Conservation (phyloP, 2,329 filamentous ascomycete species). For the Exophiala phaeomuriformis region DNA sequence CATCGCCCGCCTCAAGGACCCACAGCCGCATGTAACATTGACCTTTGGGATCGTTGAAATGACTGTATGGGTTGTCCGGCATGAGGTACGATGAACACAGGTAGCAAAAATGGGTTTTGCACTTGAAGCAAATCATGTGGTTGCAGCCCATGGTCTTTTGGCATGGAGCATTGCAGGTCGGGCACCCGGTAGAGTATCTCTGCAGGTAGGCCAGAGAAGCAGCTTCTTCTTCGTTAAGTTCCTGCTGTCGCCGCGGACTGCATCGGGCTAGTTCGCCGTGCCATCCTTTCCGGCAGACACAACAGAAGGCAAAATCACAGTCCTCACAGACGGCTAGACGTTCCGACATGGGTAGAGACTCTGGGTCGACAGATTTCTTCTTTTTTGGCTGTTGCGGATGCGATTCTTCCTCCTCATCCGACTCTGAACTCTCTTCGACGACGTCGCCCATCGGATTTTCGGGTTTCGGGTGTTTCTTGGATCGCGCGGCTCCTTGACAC, state of each 20-base stretch:
- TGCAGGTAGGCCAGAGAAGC: conserved; percentile 78
- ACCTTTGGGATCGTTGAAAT: conserved; percentile 69
- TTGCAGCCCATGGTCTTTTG: conserved; percentile 95
- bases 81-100: conserved; percentile 83
- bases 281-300: conserved; percentile 70
- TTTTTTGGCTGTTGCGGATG: conserved; percentile 19
- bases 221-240: conserved; percentile 76
- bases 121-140: conserved; percentile 90
- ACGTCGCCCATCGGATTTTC: conserved; percentile 53
- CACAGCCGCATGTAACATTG: conserved; percentile 79
- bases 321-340: conserved; percentile 79
- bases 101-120: conserved; percentile 90
- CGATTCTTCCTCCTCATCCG: conserved; percentile 46
- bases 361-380: conserved; percentile 31
- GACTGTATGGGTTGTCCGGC: conserved; percentile 71
- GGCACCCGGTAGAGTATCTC: conserved; percentile 76
- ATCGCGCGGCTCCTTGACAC: conserved; percentile 83
- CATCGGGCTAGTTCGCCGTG: conserved; percentile 75
- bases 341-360: conserved; percentile 49
- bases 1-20: conserved; percentile 80
- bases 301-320: conserved; percentile 83
- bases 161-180: conserved; percentile 73
- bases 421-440: conserved; percentile 28
- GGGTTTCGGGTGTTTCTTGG: conserved; percentile 65
- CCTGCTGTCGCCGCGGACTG: conserved; percentile 57